These are phyloP conservation scores for Backusella liffmaniae DNA, from an alignment of 192 early-diverging fungal species.

Conservation along the genomic window DNA sequence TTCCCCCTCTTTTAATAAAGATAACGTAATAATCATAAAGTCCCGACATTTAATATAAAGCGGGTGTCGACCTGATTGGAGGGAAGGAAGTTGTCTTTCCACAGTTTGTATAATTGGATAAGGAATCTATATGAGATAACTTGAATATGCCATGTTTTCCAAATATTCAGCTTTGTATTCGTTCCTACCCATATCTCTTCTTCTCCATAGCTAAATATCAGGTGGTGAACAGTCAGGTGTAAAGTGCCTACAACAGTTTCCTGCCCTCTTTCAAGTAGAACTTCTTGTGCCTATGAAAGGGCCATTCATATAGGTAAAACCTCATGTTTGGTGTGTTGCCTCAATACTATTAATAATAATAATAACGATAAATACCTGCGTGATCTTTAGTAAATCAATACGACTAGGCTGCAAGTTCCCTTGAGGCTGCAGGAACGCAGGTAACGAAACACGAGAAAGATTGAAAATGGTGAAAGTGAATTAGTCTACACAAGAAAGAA, in stretches of 20 bases:
- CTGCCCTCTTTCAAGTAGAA: conserved; percentile 44
- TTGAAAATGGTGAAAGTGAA: conserved; percentile 13
- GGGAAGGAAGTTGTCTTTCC: conserved; percentile 58
- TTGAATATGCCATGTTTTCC: not conserved
- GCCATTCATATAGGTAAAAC: not conserved
- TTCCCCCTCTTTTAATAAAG: conserved; percentile 64
- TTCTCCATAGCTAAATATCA: conserved; percentile 59
- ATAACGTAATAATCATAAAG: conserved; percentile 75
- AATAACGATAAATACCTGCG: conserved; percentile 16
- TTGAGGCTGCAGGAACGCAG: conserved; percentile 10
- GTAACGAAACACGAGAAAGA: conserved; percentile 14
- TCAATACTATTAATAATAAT: too few species aligned
- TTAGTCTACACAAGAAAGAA: not conserved
- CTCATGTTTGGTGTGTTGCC: not conserved
- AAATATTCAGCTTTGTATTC: not conserved
- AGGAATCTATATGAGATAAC: conserved; percentile 52
- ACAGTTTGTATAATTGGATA: conserved; percentile 87
- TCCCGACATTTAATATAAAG: conserved; percentile 74
- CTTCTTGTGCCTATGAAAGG: conserved; percentile 34
- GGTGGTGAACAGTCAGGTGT: conserved; percentile 75
- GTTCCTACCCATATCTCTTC: conserved; percentile 67
- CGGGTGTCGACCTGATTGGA: conserved; percentile 42
- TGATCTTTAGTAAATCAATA: conserved; percentile 35
- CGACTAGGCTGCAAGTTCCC: conserved; percentile 17
- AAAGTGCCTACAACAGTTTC: conserved; percentile 49